A percentile compares a stretch with the other conserved stretches of the same genome.
These are phyloP conservation scores for Cenchrus purpureus DNA, from an alignment of 176 grass and related monocot genomes.

Conservation along the genomic window DNA sequence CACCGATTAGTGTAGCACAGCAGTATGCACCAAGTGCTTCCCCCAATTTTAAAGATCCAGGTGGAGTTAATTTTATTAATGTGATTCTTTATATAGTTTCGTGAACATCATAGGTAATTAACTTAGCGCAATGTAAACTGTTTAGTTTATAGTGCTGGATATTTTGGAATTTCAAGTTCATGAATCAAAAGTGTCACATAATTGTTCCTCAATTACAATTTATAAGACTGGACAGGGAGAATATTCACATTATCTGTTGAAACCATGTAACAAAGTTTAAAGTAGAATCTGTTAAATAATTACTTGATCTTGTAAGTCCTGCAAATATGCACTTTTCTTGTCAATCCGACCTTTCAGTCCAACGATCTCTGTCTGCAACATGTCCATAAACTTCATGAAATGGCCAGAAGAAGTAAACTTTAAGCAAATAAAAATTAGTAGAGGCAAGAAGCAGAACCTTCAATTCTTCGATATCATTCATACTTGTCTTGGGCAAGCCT, in stretches of 20 bases:
- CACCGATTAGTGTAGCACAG: background rate
- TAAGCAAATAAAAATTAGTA: slow-evolving; percentile 27
- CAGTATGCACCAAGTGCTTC: background rate
- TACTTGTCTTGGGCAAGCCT: slow-evolving; percentile 90
- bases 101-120: background rate
- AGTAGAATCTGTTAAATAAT: slow-evolving; percentile 31
- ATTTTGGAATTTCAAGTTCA: slow-evolving; percentile 1
- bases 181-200: background rate
- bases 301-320: slow-evolving; percentile 96
- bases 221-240: background rate
- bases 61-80: background rate
- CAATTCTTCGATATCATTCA: slow-evolving; percentile 88
- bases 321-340: slow-evolving; percentile 92
- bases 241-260: slow-evolving; percentile 17
- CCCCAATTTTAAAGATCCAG: slow-evolving; percentile 4
- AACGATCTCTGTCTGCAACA: slow-evolving; percentile 67
- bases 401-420: background rate
- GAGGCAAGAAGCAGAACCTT: slow-evolving; percentile 57
- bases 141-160: slow-evolving; percentile 7
- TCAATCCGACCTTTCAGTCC: slow-evolving; percentile 75
- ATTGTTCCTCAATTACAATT: slow-evolving; percentile 9
- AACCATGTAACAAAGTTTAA: background rate
- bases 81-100: background rate
- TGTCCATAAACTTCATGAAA: slow-evolving; percentile 30
- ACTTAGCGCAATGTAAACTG: slow-evolving; percentile 19